Percentiles rank a stretch among this genome's conserved stretches.
These are phyloP conservation scores for Starmerella lactis-condensi DNA, from an alignment of 805 yeast species.

Conservation along the genomic window DNA sequence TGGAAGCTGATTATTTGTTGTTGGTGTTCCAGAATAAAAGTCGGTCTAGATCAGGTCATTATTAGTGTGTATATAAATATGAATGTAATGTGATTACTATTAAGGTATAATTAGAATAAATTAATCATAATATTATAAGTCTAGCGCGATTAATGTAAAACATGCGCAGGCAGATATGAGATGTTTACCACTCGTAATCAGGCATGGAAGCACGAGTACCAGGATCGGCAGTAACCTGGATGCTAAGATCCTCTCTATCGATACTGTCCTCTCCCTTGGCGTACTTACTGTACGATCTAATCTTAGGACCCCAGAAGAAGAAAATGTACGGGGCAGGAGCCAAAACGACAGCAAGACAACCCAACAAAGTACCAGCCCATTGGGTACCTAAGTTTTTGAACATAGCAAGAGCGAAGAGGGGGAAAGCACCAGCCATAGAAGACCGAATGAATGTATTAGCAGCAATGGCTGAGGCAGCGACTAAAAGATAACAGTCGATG, in stretches of 20 bases:
- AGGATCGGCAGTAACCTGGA: constrained; percentile 12
- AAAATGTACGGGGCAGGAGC: constrained; percentile 42
- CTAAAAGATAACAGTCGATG: constrained; percentile 39
- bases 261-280: constrained; percentile 11
- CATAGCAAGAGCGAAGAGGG: constrained; percentile 38
- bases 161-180: too few species aligned
- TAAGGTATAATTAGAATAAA: too few species aligned
- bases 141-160: too few species aligned
- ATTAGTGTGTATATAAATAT: too few species aligned
- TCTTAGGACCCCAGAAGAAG: constrained; percentile 29
- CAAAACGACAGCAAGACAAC: constrained; percentile 31
- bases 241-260: constrained; percentile 9
- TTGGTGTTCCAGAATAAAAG: too few species aligned
- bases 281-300: constrained; percentile 14
- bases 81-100: too few species aligned
- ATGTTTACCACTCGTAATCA: constrained; percentile 4
- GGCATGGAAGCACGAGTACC: constrained; percentile 8
- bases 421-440: constrained; percentile 42
- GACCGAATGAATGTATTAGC: constrained; percentile 45
- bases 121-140: too few species aligned
- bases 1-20: too few species aligned
- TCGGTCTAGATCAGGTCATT: too few species aligned
- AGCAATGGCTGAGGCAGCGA: constrained; percentile 48
- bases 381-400: constrained; percentile 31
- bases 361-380: constrained; percentile 40